Evolutionary conservation across 2,329 filamentous ascomycete species (phyloP).

Genomic region (Colletotrichum aenigma): DNA sequence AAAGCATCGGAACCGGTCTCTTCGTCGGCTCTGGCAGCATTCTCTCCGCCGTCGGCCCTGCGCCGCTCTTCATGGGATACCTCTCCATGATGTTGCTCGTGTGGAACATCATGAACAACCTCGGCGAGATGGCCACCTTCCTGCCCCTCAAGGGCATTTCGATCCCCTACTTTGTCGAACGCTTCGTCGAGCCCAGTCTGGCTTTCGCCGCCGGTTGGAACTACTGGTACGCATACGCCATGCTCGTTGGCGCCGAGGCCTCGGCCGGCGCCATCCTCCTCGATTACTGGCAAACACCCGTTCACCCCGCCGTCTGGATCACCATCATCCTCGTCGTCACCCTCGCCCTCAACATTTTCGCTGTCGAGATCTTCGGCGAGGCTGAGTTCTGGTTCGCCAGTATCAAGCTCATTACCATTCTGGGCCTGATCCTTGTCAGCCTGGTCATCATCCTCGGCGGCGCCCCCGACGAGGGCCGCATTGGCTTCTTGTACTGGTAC

Average conservation of each 20-base stretch:
- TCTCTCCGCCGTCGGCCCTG: slow-evolving; percentile 61
- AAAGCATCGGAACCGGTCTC: slow-evolving; percentile 67
- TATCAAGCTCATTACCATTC: slow-evolving; percentile 64
- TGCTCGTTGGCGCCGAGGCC: slow-evolving; percentile 62
- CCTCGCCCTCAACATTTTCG: slow-evolving; percentile 60
- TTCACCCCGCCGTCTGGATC: slow-evolving; percentile 63
- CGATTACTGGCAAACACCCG: slow-evolving; percentile 61
- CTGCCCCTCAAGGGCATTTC: slow-evolving; percentile 62
- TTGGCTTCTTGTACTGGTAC: slow-evolving; percentile 45
- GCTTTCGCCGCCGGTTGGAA: slow-evolving; percentile 65
- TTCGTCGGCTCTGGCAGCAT: slow-evolving; percentile 67
- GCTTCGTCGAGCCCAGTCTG: slow-evolving; percentile 59
- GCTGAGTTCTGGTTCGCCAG: slow-evolving; percentile 66
- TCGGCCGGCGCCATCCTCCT: slow-evolving; percentile 63
- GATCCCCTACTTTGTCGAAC: slow-evolving; percentile 59
- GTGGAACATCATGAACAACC: slow-evolving; percentile 58
- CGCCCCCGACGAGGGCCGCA: slow-evolving; percentile 50
- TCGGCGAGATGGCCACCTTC: slow-evolving; percentile 60
- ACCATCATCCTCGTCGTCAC: slow-evolving; percentile 60
- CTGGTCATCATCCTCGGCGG: slow-evolving; percentile 62
- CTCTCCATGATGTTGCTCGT: slow-evolving; percentile 58
- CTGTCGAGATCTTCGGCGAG: slow-evolving; percentile 63
- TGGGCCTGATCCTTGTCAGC: slow-evolving; percentile 60
- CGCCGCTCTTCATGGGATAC: slow-evolving; percentile 74
- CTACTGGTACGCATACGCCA: slow-evolving; percentile 67